Evolutionary conservation across 1,139 yeast genomes (phyloP), one percentile per base, ranked within the genome.

Genomic region (Geotrichum cucujoidarum): DNA sequence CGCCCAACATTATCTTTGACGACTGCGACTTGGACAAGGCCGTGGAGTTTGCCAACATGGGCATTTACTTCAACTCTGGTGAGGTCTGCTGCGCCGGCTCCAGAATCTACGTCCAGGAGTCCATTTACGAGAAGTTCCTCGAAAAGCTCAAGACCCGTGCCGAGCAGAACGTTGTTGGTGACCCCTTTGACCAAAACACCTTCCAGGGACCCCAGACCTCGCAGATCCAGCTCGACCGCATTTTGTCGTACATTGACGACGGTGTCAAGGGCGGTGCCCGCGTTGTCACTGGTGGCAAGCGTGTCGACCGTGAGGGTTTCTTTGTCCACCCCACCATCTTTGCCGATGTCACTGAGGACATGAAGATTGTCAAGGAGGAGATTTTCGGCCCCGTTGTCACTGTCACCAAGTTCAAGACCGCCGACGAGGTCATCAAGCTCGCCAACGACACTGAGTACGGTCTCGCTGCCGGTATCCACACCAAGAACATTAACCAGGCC

Each of bases 151-250:
- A 69, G 57, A 72, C 72, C 48, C 76, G 79, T 50, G 81, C 82
- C 50, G 70, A 67, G 55, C 60, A 70, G 45, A 57, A 53, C 36
- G 53, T 48, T 41, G 78, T 83, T 59, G 95, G 95, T 64, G 73
- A 83, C 66, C 94, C 94, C 67, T 85, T 83, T 69, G 85, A 80
- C 55, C 78, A 76, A 58, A 76, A 71, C 47, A 75, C 80, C 49
- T 81, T 76, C 75, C 89, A 85, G 76, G 95, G 95, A 63, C 88
- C 95, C 48, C 95, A 86, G 72, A 84, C 87, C 54, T 82, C 90
- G 43, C 74, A 76, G 65, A 68, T 73, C 58, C 95, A 86, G 73
- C 76, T 83, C 63, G 80, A 83, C 68, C 83, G 83, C 72, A 82
- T 86, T 60, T 72, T 86, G 66, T 71, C 73, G 53, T 86, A 82